phyloP scores from a whole-genome alignment of 1,139 yeast species.

The Candida sanyaensis region DNA sequence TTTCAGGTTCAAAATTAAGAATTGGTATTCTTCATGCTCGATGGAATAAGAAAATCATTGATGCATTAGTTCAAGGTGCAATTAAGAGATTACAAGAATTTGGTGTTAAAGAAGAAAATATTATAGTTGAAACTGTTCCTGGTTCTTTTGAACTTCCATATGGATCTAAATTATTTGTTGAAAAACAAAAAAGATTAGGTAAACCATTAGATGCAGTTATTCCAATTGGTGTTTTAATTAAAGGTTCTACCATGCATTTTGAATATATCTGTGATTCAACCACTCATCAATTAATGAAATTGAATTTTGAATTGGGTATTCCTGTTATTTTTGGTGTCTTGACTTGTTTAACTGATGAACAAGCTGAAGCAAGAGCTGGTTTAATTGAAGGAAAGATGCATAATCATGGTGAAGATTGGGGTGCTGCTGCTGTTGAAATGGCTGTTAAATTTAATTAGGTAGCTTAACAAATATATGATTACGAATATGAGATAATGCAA shows the following conservation, averaged over 20 bases:
- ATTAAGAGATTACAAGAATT: constrained; percentile 55
- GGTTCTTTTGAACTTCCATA: constrained; percentile 93
- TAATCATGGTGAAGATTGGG: constrained; percentile 99
- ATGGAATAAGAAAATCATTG: constrained; percentile 83
- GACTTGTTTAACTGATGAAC: constrained; percentile 92
- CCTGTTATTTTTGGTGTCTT: constrained; percentile 94
- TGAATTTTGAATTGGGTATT: constrained; percentile 67
- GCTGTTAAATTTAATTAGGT: constrained; percentile 47
- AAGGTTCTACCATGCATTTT: constrained; percentile 97
- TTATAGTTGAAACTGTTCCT: constrained; percentile 82
- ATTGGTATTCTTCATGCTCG: constrained; percentile 93
- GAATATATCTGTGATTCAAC: constrained; percentile 94
- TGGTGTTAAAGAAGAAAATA: constrained; percentile 77
- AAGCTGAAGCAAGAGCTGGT: constrained; percentile 95
- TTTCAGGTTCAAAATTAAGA: constrained; percentile 56
- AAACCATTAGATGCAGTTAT: constrained; percentile 79
- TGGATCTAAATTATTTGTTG: constrained; percentile 61
- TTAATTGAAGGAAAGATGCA: constrained; percentile 71
- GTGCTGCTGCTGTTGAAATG: constrained; percentile 99
- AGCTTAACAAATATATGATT: not conserved
- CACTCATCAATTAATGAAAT: constrained; percentile 80
- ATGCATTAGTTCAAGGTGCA: constrained; percentile 81
- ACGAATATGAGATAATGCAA: not conserved
- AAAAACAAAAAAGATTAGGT: constrained; percentile 44
- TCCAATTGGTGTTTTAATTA: constrained; percentile 92